These are phyloP conservation scores for Talaromyces ruber DNA, from an alignment of 495 filamentous ascomycete genomes.

Conservation along the genomic window DNA sequence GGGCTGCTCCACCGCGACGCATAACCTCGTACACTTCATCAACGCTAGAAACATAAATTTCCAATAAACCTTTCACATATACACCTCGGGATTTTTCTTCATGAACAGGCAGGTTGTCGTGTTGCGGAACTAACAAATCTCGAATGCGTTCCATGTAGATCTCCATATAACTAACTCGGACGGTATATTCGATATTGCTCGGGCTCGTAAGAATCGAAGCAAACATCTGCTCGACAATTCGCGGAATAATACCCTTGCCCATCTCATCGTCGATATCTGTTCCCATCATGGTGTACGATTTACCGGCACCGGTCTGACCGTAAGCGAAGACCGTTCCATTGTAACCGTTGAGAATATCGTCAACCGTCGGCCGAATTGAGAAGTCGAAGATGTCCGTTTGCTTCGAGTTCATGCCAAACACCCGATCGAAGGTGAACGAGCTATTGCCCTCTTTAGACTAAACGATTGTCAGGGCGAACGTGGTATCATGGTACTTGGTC, in stretches of 20 bases:
- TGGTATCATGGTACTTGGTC: background rate
- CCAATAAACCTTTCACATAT: conserved; percentile 91
- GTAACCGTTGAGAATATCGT: conserved; percentile 97
- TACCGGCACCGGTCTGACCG: conserved; percentile 96
- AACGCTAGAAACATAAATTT: conserved; percentile 93
- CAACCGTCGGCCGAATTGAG: conserved; percentile 91
- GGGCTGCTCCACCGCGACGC: conserved; percentile 78
- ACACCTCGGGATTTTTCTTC: conserved; percentile 95
- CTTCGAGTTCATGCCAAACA: conserved; percentile 84
- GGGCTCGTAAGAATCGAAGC: conserved; percentile 84
- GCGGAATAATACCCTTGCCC: conserved; percentile 87
- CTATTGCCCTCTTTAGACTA: conserved; percentile 78
- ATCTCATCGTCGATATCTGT: conserved; percentile 88
- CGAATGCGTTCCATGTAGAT: conserved; percentile 99
- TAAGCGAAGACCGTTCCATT: conserved; percentile 99
- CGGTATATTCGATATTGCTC: conserved; percentile 93
- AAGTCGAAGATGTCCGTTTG: conserved; percentile 94
- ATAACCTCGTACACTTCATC: conserved; percentile 96
- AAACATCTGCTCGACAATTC: conserved; percentile 98
- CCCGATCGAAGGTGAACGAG: conserved; percentile 92
- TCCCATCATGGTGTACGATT: conserved; percentile 99
- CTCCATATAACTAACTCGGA: conserved; percentile 98
- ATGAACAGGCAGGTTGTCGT: conserved; percentile 94
- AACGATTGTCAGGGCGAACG: background rate
- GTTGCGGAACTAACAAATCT: conserved; percentile 82